Evolutionary conservation across 164 flowering plant genomes (phyloP).

Genomic region (Pachysandra terminalis): DNA sequence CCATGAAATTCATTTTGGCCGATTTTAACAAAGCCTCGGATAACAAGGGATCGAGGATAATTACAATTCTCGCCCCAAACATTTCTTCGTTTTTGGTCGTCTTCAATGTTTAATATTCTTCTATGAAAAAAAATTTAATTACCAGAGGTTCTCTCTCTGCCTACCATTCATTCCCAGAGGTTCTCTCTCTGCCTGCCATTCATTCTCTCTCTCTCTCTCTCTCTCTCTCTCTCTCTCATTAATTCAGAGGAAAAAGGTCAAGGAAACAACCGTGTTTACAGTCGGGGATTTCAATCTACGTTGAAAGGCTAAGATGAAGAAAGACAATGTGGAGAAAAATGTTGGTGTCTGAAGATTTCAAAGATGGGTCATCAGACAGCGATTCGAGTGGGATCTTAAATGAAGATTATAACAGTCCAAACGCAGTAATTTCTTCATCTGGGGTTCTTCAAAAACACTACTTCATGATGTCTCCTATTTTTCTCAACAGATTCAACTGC

Average conservation of each 20-base stretch:
- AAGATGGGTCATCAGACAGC: slow-evolving; percentile 80
- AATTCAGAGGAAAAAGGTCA: slow-evolving; percentile 18
- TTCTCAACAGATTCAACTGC: slow-evolving; percentile 1
- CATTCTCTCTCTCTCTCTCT: neutral
- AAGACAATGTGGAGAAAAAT: slow-evolving; percentile 27
- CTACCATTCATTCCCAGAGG: too few relatives aligned
- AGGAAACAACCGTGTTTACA: slow-evolving; percentile 14
- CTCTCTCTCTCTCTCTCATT: neutral
- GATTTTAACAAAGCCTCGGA: too few relatives aligned
- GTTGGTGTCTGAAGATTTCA: slow-evolving; percentile 35
- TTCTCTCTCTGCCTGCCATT: too few relatives aligned
- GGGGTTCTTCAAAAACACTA: slow-evolving; percentile 25
- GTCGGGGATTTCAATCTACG: slow-evolving; percentile 30
- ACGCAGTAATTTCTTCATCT: too few relatives aligned
- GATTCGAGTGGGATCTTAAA: slow-evolving; percentile 89
- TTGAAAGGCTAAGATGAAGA: slow-evolving; percentile 38
- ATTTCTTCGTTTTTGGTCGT: too few relatives aligned
- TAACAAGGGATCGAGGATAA: too few relatives aligned
- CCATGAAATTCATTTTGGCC: too few relatives aligned
- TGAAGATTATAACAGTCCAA: slow-evolving; percentile 65
- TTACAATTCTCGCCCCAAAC: too few relatives aligned
- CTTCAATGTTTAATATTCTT: too few relatives aligned
- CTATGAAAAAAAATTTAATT: too few relatives aligned
- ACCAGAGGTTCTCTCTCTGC: too few relatives aligned
- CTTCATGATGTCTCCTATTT: slow-evolving; percentile 11